Base-by-base conservation (phyloP, 2,329 filamentous ascomycete species). In the Cladorrhinum sp. region DNA sequence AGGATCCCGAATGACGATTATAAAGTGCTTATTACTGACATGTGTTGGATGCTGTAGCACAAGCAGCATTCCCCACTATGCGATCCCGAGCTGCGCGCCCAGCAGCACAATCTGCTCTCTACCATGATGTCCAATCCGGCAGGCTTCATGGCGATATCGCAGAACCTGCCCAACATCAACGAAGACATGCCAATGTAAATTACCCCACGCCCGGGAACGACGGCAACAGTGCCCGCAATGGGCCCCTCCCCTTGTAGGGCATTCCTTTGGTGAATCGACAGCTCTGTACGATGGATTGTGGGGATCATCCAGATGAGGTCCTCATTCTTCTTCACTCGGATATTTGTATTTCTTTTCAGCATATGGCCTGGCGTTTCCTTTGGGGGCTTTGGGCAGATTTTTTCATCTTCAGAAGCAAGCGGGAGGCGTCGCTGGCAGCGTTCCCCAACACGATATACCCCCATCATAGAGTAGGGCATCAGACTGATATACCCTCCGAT, bases 61-160 rank as follows among this genome's bases (percentile, higher is more conserved):
- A 91, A 91, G 75, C 85, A 88, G 64, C 89, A 97, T 74, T 95
- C 92, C 12, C 89, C 92, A 23, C 89, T 90, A 57, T 97, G 93
- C 79, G 96, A 96, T 71, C 92, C 92, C 0, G 92, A 96, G 63
- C 85, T 85, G 59, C 79, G 84, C 65, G 76, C 71, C 3, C 73
- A 75, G 55, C 74, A 75, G 52, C 73, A 75, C 56, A 75, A 70
- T 25, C 64, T 74, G 6, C 62, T 75, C 24, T 71, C 73, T 4
- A 70, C 70, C 5, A 71, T 75, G 63, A 71, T 73, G 22, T 69
- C 65, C 25, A 67, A 68, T 22, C 67, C 67, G 16, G 63, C 66
- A n/a, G 58, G 63, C 9, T 62, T 67, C 36, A 60, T 69, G 18
- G 67, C 67, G 7, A 57, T 69, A 45, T 65, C 66, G 57, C 67